Evolutionary conservation across 148 eudicot species (phyloP), one percentile per base, ranked within the genome.

Genomic region (Rhododendron williamsianum): DNA sequence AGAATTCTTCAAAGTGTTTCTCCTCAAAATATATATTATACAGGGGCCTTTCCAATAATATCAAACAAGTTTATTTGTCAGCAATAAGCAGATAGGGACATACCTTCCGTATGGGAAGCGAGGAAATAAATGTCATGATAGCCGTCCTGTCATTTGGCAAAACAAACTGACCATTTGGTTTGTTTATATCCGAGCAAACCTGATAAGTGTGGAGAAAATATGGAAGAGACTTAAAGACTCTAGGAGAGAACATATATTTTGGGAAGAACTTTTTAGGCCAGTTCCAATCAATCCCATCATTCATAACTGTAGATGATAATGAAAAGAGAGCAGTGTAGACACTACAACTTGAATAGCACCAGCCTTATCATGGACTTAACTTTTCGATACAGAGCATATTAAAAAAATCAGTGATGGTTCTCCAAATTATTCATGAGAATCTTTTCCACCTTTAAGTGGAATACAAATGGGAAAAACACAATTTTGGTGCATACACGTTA

Each of bases 151-250:
- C 91, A 90, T 94, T 97, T 84, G 98, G 96, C 87, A 97, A 91
- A 82, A 95, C 91, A 88, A 91, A 97, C 86, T 97, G 98, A 81
- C 99, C 99, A 88, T 97, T 97, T 90, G 99, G 99, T 85, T 97
- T 97, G 88, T 97, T 95, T 85, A 97, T 97, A 87, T 97, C 99
- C 71, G 99, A 97, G 87, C 98, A 95, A 83, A 97, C 94, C 99
- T 97, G 87, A 82, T 45, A 52, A 76, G 43, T 76, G 73, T 60
- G 25, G 30, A 77, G 67, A 82, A 78, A 19, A 84, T 46, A 86
- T 41, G 65, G 13, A 82, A 25, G 6, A 63, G 2, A 63, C 15
- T 58, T 82, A 33, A 25, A 23, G 19, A 82, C 16, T 46, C 43
- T 9, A 49, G 23, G 27, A 71, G 60, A 71, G 30, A 69, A 46